Percentiles rank a stretch among this genome's conserved stretches.
Evolutionary conservation across 2,329 filamentous ascomycete genomes (phyloP).

Genomic region (Penicillium sp.): DNA sequence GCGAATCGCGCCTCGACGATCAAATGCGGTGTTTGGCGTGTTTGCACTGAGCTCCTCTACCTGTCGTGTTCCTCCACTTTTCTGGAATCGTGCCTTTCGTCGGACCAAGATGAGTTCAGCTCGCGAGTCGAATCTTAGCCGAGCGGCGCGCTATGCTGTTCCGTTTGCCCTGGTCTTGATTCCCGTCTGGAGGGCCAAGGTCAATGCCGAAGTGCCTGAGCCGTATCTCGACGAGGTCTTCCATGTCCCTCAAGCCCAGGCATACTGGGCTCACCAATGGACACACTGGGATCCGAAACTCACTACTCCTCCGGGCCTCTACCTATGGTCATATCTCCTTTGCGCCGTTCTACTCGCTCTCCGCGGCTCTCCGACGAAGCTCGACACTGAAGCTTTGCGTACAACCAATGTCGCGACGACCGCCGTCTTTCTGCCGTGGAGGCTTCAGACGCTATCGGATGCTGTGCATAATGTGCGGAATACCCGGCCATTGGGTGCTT

Average conservation of each 20-base stretch:
- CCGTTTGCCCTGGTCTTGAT: constrained; percentile 35
- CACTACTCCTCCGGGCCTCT: constrained; percentile 89
- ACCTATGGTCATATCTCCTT: constrained; percentile 48
- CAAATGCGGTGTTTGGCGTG: constrained; percentile 28
- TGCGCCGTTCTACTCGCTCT: constrained; percentile 23
- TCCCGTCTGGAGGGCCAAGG: constrained; percentile 40
- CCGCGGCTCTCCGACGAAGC: constrained; percentile 28
- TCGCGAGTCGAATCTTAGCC: constrained; percentile 30
- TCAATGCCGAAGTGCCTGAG: constrained; percentile 49
- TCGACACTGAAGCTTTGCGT: constrained; percentile 34
- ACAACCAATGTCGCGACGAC: constrained; percentile 36
- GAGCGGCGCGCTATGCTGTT: constrained; percentile 35
- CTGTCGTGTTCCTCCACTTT: constrained; percentile 3
- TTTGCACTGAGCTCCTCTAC: constrained; percentile 27
- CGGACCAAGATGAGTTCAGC: constrained; percentile 28
- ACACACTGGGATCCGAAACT: constrained; percentile 91
- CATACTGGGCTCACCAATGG: constrained; percentile 72
- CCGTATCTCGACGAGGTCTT: constrained; percentile 56
- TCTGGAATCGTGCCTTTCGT: not conserved
- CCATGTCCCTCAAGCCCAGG: constrained; percentile 82
- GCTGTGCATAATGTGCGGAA: constrained; percentile 35
- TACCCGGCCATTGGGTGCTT: constrained; percentile 28
- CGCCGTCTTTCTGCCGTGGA: constrained; percentile 40
- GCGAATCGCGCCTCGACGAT: constrained; percentile 10
- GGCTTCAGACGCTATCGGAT: constrained; percentile 53